These are phyloP conservation scores for Podospora tetraspora DNA, from an alignment of 495 filamentous ascomycete genomes.

Conservation along the genomic window DNA sequence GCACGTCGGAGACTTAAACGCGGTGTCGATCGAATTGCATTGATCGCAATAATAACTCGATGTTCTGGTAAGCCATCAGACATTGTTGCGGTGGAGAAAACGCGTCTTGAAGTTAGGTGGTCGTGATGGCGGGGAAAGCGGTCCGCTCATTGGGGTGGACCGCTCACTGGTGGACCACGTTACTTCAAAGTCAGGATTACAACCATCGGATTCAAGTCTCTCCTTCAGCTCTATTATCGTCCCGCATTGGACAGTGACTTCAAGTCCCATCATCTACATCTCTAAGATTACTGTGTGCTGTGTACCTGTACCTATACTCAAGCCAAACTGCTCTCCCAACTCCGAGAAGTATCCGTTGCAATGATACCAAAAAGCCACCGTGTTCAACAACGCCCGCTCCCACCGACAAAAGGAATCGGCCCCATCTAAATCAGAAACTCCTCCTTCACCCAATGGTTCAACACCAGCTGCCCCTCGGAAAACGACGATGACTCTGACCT, in stretches of 20 bases:
- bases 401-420: not conserved
- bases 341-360: not conserved
- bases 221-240: not conserved
- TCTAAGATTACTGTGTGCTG: not conserved
- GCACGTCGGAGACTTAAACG: too few relatives aligned
- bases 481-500: conserved; percentile 58
- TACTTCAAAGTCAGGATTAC: not conserved
- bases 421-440: conserved; percentile 50
- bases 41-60: too few relatives aligned
- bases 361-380: not conserved
- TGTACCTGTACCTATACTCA: too few relatives aligned
- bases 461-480: conserved; percentile 69
- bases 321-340: not conserved
- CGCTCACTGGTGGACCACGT: too few relatives aligned
- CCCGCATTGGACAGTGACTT: not conserved
- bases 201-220: not conserved
- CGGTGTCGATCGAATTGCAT: too few relatives aligned
- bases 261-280: not conserved
- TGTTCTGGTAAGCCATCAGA: too few relatives aligned
- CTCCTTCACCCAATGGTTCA: conserved; percentile 73
- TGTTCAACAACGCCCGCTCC: not conserved
- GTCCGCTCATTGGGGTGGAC: too few relatives aligned
- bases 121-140: too few relatives aligned
- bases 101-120: too few relatives aligned
- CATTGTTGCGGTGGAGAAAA: too few relatives aligned